Conservation (phyloP, 2,329 filamentous ascomycete species). For the Leptographium galeiforme region DNA sequence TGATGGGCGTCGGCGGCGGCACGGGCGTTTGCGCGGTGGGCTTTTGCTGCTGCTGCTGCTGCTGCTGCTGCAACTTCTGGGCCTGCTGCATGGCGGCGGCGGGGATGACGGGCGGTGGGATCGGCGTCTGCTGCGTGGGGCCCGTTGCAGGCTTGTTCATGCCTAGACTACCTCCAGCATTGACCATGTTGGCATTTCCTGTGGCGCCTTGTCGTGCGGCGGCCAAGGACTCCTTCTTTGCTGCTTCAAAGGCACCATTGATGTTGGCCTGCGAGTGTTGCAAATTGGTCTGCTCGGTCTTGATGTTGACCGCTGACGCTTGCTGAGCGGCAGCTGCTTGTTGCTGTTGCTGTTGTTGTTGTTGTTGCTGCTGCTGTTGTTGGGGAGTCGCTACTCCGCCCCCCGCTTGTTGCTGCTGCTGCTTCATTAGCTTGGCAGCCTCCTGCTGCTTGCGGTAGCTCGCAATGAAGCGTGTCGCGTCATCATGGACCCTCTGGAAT, state of each 20-base stretch:
- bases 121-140: conserved; percentile 10
- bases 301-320: conserved; percentile 13
- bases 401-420: conserved; percentile 12
- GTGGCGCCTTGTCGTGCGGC: conserved; percentile 12
- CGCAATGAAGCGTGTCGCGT: conserved; percentile 35
- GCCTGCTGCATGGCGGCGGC: conserved; percentile 8
- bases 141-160: conserved; percentile 4
- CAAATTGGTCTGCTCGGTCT: conserved; percentile 16
- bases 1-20: conserved; percentile 27
- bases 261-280: conserved; percentile 24
- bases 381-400: conserved; percentile 7
- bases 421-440: conserved; percentile 8
- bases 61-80: conserved; percentile 12
- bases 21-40: conserved; percentile 13
- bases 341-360: conserved; percentile 12
- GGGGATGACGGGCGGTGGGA: conserved; percentile 12
- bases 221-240: conserved; percentile 28
- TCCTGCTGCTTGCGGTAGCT: conserved; percentile 32
- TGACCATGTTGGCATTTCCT: conserved; percentile 4
- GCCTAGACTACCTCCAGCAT: background rate
- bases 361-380: conserved; percentile 7
- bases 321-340: conserved; percentile 4
- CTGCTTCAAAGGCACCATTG: conserved; percentile 30
- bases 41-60: conserved; percentile 14
- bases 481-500: conserved; percentile 29